Percentiles rank a stretch among this genome's conserved stretches.
These are phyloP conservation scores for Quercus tomentella DNA, from an alignment of 331 rosid genomes.

Conservation along the genomic window DNA sequence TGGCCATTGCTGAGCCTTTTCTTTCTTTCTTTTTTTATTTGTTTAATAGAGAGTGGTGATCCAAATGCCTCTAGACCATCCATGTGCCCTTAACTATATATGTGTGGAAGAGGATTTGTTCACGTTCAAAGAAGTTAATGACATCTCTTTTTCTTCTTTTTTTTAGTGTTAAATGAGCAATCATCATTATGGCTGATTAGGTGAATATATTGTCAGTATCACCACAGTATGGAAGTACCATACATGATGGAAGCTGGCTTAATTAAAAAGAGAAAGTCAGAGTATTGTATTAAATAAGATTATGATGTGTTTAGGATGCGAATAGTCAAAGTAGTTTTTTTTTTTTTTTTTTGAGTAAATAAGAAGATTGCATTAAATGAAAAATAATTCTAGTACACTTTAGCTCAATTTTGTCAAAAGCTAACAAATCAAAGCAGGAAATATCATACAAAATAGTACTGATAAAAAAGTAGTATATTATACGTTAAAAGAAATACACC, in stretches of 20 bases:
- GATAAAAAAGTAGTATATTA: no score
- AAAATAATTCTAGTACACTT: no score
- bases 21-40: no score
- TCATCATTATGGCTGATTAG: neutral
- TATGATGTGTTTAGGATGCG: neutral
- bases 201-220: neutral
- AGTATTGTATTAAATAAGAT: neutral
- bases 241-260: neutral
- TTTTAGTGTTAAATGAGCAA: neutral
- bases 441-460: no score
- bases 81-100: neutral
- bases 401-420: fast-evolving
- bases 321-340: neutral
- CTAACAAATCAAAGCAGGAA: no score
- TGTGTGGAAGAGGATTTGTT: neutral
- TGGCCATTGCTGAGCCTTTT: no score
- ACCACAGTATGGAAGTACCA: neutral
- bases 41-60: no score
- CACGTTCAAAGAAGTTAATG: neutral
- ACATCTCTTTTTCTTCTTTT: neutral
- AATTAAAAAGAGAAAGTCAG: neutral
- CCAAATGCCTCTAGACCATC: neutral
- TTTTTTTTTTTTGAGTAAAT: no score
- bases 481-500: no score
- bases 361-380: no score